Base-by-base conservation (phyloP, 1,139 yeast genomes). In the Sugiyamaella paludigena region DNA sequence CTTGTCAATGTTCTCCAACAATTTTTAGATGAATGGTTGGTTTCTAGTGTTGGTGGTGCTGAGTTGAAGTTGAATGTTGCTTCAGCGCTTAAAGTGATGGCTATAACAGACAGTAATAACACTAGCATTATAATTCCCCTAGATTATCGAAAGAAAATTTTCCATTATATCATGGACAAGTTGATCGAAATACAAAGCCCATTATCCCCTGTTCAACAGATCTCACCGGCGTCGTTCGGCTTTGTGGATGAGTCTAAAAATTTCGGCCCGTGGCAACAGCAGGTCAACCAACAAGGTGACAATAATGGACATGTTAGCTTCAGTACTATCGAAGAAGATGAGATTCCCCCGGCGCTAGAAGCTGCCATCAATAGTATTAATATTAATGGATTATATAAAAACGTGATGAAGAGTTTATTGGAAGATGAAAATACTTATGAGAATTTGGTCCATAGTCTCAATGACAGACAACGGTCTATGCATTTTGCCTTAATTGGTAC, bases 261-360 rank as follows among this genome's bases (percentile, higher is more conserved):
- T 34, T 41, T 34, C 26, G 26, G 29, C 12, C 5, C 5, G 5
- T 19, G 24, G 24, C 24, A 19, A 19, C 24, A 19, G 24, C 24
- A 19, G 24, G 5, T 19, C 5, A 19, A 19, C 24, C 9, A 19
- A 4, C 15, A 26, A 8, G 36, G 15, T 13, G 34, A 26, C 27
- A n/a, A 28, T 4, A 27, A 32, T 26, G 32, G 8, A 1, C 37
- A 13, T 35, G 37, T 24, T 15, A 35, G 26, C 19, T n/a, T 35
- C n/a, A 10, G 15, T 9, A 35, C 15, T n/a, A 41, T 30, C 12
- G 26, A 30, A 29, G 31, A 40, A 2, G 44, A 39, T 28, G 47
- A 43, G 39, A 34, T 39, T 30, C 47, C 39, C 7, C 47, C 50
- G 5, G 47, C 43, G 2, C 28, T 43, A 13, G 47, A 43, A 9